These are phyloP conservation scores for Monosporascus cannonballus DNA, from an alignment of 2,329 filamentous ascomycete genomes.

Conservation along the genomic window DNA sequence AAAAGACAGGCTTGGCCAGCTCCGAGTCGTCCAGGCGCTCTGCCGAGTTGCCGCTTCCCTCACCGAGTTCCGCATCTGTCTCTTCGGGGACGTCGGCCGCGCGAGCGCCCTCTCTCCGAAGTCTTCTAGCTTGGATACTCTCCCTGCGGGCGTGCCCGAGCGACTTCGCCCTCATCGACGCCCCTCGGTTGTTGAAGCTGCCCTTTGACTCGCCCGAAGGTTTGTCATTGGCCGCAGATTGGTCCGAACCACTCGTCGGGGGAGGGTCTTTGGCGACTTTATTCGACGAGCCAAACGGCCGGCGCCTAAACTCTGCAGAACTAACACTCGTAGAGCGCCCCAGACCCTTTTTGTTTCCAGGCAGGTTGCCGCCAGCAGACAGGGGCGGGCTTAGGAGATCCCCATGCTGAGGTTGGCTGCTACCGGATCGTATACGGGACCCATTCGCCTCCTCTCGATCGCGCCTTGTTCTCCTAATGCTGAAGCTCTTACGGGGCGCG, in stretches of 20 bases:
- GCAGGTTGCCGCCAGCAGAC: constrained; percentile 49
- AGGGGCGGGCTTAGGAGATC: constrained; percentile 72
- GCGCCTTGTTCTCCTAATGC: constrained; percentile 58
- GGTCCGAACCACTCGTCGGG: constrained; percentile 72
- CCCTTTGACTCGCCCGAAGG: constrained; percentile 44
- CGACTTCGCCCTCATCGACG: constrained; percentile 74
- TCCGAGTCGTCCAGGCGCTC: constrained; percentile 63
- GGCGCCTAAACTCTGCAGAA: constrained; percentile 72
- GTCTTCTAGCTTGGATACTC: constrained; percentile 82
- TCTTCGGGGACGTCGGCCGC: constrained; percentile 84
- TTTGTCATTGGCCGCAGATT: constrained; percentile 55
- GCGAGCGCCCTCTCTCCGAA: constrained; percentile 63
- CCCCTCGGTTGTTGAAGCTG: constrained; percentile 47
- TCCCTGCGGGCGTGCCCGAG: constrained; percentile 84
- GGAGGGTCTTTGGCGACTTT: constrained; percentile 58
- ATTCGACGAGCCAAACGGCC: constrained; percentile 40
- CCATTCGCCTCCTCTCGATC: constrained; percentile 46
- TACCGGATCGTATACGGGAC: constrained; percentile 46
- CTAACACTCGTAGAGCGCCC: constrained; percentile 89
- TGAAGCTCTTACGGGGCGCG: constrained; percentile 79
- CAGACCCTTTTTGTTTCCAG: constrained; percentile 61
- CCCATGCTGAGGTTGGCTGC: constrained; percentile 65
- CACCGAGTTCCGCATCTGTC: constrained; percentile 72
- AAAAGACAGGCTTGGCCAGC: constrained; percentile 85
- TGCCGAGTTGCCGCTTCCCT: constrained; percentile 53